A percentile compares a stretch with the other conserved stretches of the same genome.
Conservation (phyloP, 2,329 filamentous ascomycete species). For the Exophiala calicioides region DNA sequence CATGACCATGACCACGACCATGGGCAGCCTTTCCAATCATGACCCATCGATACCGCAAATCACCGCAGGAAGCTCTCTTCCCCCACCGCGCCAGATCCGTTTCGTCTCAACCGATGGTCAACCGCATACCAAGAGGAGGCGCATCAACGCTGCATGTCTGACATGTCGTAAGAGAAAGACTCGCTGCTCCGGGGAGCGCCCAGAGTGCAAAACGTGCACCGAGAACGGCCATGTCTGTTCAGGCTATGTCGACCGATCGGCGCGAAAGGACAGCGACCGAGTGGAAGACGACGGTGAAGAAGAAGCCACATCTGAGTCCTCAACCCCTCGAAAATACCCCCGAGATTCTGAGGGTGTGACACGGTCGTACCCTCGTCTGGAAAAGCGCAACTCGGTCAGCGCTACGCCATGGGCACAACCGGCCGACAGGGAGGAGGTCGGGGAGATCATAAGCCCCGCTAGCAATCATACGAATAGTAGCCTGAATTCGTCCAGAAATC, state of each 20-base stretch:
- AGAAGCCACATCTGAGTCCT: constrained; percentile 11
- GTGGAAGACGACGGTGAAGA: constrained; percentile 22
- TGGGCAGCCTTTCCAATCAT: constrained; percentile 10
- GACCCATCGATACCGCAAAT: constrained; percentile 3
- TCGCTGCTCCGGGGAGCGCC: constrained; percentile 71
- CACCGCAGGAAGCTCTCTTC: constrained; percentile 12
- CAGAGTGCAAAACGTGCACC: constrained; percentile 69
- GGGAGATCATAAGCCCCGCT: constrained; percentile 35
- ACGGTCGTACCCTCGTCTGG: background rate
- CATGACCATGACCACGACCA: constrained; percentile 26
- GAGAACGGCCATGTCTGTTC: constrained; percentile 70
- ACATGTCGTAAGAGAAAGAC: constrained; percentile 77
- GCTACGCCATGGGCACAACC: background rate
- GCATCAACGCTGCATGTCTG: constrained; percentile 75
- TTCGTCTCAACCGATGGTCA: constrained; percentile 83
- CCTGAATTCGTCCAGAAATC: constrained; percentile 55
- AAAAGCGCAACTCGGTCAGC: background rate
- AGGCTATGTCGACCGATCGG: constrained; percentile 59
- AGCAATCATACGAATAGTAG: constrained; percentile 35
- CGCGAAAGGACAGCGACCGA: constrained; percentile 16
- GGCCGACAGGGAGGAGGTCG: constrained; percentile 3
- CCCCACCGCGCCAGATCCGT: constrained; percentile 56
- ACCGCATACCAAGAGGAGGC: constrained; percentile 74
- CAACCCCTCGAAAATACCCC: constrained; percentile 14
- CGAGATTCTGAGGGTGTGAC: constrained; percentile 5